A percentile compares a stretch with the other conserved stretches of the same genome.
Evolutionary conservation across 2,329 filamentous ascomycete species (phyloP).

Genomic region (Chalaropsis thielavioides): DNA sequence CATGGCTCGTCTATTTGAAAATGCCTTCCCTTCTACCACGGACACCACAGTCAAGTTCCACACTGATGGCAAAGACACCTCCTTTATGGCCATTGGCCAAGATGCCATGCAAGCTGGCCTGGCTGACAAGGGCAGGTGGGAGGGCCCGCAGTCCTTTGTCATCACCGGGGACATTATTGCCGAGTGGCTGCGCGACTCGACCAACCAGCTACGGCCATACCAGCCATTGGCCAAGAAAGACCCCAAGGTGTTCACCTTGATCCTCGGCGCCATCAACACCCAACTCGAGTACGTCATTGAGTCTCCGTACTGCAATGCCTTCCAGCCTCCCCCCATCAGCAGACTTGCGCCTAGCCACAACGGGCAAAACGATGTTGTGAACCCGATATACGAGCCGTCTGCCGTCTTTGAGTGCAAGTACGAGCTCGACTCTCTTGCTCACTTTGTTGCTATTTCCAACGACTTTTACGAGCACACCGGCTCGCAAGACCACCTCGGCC

Average conservation of each 20-base stretch:
- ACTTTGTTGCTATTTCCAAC: slow-evolving; percentile 75
- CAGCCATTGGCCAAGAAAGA: slow-evolving; percentile 74
- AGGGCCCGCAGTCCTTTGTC: slow-evolving; percentile 79
- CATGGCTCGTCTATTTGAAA: slow-evolving; percentile 83
- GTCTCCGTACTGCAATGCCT: slow-evolving; percentile 95
- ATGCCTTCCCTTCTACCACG: slow-evolving; percentile 82
- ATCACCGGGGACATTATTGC: slow-evolving; percentile 89
- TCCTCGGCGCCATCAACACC: slow-evolving; percentile 88
- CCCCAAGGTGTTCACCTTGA: slow-evolving; percentile 58
- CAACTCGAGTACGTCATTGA: slow-evolving; percentile 90
- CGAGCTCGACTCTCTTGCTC: slow-evolving; percentile 86
- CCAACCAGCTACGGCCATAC: slow-evolving; percentile 86
- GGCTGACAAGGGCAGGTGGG: slow-evolving; percentile 51
- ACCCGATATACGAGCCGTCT: slow-evolving; percentile 70
- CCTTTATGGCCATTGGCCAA: slow-evolving; percentile 25
- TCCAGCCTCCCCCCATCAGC: slow-evolving; percentile 82
- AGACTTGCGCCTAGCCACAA: slow-evolving; percentile 57
- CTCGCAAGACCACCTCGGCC: slow-evolving; percentile 62
- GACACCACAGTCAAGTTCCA: slow-evolving; percentile 88
- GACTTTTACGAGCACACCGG: slow-evolving; percentile 71
- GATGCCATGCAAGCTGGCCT: slow-evolving; percentile 25
- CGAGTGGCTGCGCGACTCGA: slow-evolving; percentile 83
- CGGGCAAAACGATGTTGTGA: slow-evolving; percentile 69
- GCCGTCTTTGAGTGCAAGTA: slow-evolving; percentile 98
- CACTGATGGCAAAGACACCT: slow-evolving; percentile 40